Percentiles rank a stretch among this genome's conserved stretches.
phyloP scores from a whole-genome alignment of 2,329 filamentous ascomycete species.

The Akanthomyces muscarius region DNA sequence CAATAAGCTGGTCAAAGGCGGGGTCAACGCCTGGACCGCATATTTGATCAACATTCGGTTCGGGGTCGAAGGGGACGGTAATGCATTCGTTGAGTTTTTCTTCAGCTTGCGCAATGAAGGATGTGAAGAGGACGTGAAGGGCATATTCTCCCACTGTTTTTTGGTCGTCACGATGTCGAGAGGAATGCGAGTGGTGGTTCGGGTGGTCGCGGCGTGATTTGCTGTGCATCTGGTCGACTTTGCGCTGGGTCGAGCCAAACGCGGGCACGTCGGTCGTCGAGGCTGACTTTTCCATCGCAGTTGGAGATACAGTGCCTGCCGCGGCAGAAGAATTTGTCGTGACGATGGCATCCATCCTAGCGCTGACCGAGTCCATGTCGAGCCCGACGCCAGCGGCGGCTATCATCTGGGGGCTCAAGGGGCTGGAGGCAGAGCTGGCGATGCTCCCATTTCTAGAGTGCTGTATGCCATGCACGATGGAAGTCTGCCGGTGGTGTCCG shows the following conservation, averaged over 20 bases:
- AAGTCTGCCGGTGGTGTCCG: constrained; percentile 92
- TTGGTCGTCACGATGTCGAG: constrained; percentile 67
- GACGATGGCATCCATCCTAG: constrained; percentile 45
- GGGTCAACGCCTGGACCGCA: constrained; percentile 87
- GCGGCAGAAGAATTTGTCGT: constrained; percentile 40
- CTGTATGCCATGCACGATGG: constrained; percentile 93
- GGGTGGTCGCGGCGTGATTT: constrained; percentile 67
- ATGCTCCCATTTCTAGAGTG: constrained; percentile 88
- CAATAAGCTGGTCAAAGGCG: constrained; percentile 89
- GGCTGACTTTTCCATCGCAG: constrained; percentile 42
- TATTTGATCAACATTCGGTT: constrained; percentile 80
- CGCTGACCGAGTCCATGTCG: constrained; percentile 44
- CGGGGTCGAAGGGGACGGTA: constrained; percentile 70
- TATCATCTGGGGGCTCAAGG: constrained; percentile 83
- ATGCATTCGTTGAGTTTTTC: constrained; percentile 91
- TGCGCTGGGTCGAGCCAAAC: constrained; percentile 46
- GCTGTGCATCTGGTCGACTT: constrained; percentile 59
- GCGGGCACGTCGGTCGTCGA: constrained; percentile 44
- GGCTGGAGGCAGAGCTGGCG: constrained; percentile 74
- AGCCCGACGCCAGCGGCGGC: constrained; percentile 59
- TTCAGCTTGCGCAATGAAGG: constrained; percentile 96
- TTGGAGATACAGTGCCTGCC: neutral
- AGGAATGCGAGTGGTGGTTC: constrained; percentile 74
- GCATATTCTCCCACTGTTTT: constrained; percentile 98
- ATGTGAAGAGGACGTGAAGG: constrained; percentile 91